These are phyloP conservation scores for Oemleria cerasiformis DNA, from an alignment of 306 rosid species.

Conservation along the genomic window DNA sequence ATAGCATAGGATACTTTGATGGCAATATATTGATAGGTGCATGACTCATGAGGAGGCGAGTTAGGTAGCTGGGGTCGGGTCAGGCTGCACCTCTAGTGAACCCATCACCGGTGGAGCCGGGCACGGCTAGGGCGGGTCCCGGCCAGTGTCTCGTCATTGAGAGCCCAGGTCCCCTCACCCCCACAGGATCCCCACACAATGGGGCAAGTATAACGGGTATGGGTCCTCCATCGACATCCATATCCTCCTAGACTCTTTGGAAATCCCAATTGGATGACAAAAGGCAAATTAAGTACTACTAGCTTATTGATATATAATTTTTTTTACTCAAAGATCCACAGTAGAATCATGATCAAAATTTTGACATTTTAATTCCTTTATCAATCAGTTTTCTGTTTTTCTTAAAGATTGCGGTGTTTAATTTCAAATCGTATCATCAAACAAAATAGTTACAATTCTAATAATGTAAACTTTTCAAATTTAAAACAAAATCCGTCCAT, in stretches of 20 bases:
- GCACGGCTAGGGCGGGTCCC: not conserved
- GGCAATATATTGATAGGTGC: not conserved
- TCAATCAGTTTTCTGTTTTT: too few species aligned
- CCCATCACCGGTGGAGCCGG: not conserved
- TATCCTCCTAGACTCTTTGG: not conserved
- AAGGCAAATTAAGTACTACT: too few species aligned
- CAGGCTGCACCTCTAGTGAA: not conserved
- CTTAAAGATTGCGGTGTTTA: too few species aligned
- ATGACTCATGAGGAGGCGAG: not conserved
- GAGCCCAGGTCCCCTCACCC: not conserved
- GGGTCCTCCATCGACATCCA: not conserved
- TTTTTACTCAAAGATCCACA: not conserved
- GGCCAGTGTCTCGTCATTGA: not conserved
- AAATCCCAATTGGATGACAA: not conserved
- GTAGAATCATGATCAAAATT: not conserved
- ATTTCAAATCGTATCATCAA: too few species aligned
- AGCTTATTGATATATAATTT: too few species aligned
- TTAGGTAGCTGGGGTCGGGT: conserved; percentile 1
- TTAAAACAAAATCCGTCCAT: too few species aligned
- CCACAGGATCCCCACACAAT: conserved; percentile 4
- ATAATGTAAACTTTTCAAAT: too few species aligned
- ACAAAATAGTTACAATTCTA: too few species aligned
- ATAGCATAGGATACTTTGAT: conserved; percentile 5
- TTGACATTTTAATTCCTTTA: not conserved
- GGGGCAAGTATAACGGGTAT: not conserved